Evolutionary conservation across 164 flowering plant genomes (phyloP).

Genomic region (Santalum album): DNA sequence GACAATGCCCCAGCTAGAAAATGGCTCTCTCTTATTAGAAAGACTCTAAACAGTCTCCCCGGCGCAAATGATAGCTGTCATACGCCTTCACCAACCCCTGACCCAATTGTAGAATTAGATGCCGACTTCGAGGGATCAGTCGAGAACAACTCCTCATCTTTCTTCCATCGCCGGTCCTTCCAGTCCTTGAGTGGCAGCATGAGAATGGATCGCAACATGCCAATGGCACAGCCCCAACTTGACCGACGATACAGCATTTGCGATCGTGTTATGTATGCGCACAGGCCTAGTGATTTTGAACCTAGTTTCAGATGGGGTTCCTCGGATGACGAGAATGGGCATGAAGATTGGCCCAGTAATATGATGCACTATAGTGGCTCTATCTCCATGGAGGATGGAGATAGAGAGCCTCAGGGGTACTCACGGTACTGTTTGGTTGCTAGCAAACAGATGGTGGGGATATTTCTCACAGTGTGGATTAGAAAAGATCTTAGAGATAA

Average conservation of each 20-base stretch:
- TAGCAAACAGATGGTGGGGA: conserved; percentile 71
- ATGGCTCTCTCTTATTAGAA: conserved; percentile 76
- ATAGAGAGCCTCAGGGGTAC: conserved; percentile 23
- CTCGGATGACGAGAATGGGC: conserved; percentile 58
- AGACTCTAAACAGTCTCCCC: conserved; percentile 73
- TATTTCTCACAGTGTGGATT: conserved; percentile 61
- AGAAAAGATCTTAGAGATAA: conserved; percentile 47
- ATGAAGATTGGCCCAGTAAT: conserved; percentile 31
- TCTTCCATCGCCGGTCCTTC: conserved; percentile 57
- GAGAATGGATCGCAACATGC: conserved; percentile 44
- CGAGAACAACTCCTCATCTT: conserved; percentile 53
- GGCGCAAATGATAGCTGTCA: conserved; percentile 45
- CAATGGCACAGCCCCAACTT: conserved; percentile 38
- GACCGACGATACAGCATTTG: conserved; percentile 62
- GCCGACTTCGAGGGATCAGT: conserved; percentile 85
- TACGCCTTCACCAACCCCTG: conserved; percentile 80
- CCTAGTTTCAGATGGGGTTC: conserved; percentile 44
- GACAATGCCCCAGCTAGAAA: conserved; percentile 84
- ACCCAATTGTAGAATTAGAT: conserved; percentile 75
- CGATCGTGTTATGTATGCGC: conserved; percentile 44
- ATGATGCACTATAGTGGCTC: conserved; percentile 28
- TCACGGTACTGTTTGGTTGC: conserved; percentile 66
- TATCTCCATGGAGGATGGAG: conserved; percentile 35
- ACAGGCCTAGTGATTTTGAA: conserved; percentile 46
- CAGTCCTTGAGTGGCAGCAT: conserved; percentile 60